phyloP scores from a whole-genome alignment of 1,284 basidiomycete species.

The Tilletia indica region DNA sequence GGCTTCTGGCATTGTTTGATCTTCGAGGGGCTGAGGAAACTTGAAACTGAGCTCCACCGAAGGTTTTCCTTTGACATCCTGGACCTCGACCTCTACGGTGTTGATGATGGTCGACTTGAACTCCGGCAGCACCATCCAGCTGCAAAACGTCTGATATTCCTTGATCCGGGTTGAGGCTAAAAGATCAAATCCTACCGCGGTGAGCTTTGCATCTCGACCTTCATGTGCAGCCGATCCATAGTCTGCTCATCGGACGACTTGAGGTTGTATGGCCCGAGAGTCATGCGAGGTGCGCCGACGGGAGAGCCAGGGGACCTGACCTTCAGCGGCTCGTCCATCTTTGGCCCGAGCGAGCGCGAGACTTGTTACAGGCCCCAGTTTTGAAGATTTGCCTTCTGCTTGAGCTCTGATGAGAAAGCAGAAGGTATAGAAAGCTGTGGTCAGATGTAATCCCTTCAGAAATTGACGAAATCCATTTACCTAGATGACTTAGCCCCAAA shows the following conservation, averaged over 20 bases:
- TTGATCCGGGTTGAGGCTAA: not conserved
- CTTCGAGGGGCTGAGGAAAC: too few relatives aligned
- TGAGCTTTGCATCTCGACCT: not conserved
- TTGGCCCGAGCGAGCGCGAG: too few relatives aligned
- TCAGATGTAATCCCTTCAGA: too few relatives aligned
- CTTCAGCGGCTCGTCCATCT: too few relatives aligned
- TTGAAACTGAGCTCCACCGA: not conserved
- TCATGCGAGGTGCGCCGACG: not conserved
- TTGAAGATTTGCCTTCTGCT: too few relatives aligned
- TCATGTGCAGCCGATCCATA: conserved; percentile 8
- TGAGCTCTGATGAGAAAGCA: too few relatives aligned
- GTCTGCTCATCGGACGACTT: too few relatives aligned
- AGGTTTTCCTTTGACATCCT: not conserved
- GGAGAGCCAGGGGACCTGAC: not conserved
- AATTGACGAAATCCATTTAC: not conserved
- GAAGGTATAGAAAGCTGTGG: too few relatives aligned
- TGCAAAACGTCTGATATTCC: not conserved
- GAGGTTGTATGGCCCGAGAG: conserved; percentile 6
- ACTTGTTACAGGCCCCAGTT: too few relatives aligned
- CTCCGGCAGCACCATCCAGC: conserved; percentile 16
- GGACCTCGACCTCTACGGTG: not conserved
- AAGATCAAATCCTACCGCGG: not conserved
- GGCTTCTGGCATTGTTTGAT: too few relatives aligned
- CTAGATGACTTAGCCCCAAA: not conserved
- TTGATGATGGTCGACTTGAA: conserved; percentile 1